Conservation (phyloP, 1,284 basidiomycete genomes). For the Cryptococcus wingfieldii region DNA sequence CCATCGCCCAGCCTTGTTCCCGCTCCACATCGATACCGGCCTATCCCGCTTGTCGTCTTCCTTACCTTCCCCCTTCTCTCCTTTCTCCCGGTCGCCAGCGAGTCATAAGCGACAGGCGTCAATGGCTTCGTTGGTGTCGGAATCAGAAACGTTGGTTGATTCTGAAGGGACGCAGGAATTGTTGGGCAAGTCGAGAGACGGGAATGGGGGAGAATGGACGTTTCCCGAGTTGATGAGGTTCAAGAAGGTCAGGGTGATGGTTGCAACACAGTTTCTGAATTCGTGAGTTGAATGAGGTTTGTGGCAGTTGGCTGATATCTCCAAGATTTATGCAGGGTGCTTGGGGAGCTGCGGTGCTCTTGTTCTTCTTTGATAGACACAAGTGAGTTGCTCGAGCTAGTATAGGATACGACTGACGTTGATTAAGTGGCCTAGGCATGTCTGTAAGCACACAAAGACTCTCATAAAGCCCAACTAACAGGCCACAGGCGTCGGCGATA, state of each 20-base stretch:
- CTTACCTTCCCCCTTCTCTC: not conserved
- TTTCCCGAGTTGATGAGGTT: conserved; percentile 38
- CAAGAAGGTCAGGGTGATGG: conserved; percentile 32
- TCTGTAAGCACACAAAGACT: conserved; percentile 17
- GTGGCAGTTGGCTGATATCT: not conserved
- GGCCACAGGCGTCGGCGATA: conserved; percentile 31
- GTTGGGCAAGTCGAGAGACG: conserved; percentile 9
- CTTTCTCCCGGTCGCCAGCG: conserved; percentile 1
- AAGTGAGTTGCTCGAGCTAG: conserved; percentile 23
- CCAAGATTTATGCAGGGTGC: conserved; percentile 37
- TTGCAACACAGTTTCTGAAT: conserved; percentile 37
- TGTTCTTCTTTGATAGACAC: conserved; percentile 43
- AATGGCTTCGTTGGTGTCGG: conserved; percentile 8
- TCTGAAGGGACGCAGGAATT: conserved; percentile 10
- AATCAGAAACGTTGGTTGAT: conserved; percentile 17
- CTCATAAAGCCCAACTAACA: not conserved
- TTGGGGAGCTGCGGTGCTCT: conserved; percentile 38
- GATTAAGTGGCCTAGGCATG: conserved; percentile 37
- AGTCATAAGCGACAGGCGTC: conserved; percentile 11
- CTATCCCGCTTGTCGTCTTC: conserved; percentile 4
- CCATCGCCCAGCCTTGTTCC: not conserved
- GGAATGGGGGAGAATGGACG: conserved; percentile 23
- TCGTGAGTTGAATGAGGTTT: conserved; percentile 21
- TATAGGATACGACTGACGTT: not conserved
- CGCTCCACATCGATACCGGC: not conserved